Evolutionary conservation across 495 filamentous ascomycete species (phyloP).

Genomic region (Penicillium simplicissimum): DNA sequence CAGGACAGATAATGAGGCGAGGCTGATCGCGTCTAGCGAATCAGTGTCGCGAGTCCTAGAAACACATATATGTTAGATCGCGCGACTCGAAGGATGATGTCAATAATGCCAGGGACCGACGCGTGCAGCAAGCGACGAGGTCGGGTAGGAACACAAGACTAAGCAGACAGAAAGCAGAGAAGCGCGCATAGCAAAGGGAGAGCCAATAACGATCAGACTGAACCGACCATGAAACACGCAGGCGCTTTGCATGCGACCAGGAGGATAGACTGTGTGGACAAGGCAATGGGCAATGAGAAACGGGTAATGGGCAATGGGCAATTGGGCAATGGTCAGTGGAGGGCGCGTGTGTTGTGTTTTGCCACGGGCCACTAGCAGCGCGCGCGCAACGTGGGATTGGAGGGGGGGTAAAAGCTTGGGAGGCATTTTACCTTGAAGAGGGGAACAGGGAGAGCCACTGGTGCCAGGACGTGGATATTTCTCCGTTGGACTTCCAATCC

Average conservation of each 20-base stretch:
- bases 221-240: constrained; percentile 14
- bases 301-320: background rate
- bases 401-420: constrained; percentile 12
- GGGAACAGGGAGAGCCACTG: constrained; percentile 4
- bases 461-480: constrained; percentile 17
- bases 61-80: constrained; percentile 20
- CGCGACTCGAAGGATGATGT: constrained; percentile 22
- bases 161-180: background rate
- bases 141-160: constrained; percentile 21
- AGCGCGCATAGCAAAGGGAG: constrained; percentile 14
- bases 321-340: constrained; percentile 2
- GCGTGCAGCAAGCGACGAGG: constrained; percentile 8
- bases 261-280: background rate
- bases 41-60: constrained; percentile 17
- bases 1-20: constrained; percentile 25
- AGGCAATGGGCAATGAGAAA: background rate
- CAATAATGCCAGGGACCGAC: constrained; percentile 23
- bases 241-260: constrained; percentile 22
- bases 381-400: constrained; percentile 35
- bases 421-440: constrained; percentile 17
- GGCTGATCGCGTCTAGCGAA: constrained; percentile 20
- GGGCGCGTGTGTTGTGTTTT: constrained; percentile 30
- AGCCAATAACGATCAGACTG: constrained; percentile 16
- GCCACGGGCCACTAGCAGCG: constrained; percentile 21
- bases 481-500: constrained; percentile 23